Base-by-base conservation (phyloP, 1,284 basidiomycete genomes). In the Tilletia walkeri region DNA sequence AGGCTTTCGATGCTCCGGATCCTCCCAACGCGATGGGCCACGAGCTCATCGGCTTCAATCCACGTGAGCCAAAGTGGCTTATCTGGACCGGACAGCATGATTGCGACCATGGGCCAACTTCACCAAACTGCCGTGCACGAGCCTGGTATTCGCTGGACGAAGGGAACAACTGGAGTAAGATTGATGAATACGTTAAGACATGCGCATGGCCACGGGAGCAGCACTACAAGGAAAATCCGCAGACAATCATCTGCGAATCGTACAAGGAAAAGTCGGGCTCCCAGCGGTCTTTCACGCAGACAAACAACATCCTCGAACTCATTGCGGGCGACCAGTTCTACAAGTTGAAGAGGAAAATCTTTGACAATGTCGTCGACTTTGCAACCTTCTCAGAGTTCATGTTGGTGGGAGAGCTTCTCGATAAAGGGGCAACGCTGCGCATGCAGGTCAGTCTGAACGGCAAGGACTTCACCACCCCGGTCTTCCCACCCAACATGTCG, bases 301-400 rank as follows among this genome's bases (percentile, higher is more conserved):
- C 85, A 18, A 86, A 87, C 24, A 93, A 93, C 79, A 88, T 90
- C 3, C 80, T 98, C 66, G 88, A 95, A 83, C 86, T 98, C 66
- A 88, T 96, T 45, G 88, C 89, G 6, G 95, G 96, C 0, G 84
- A 87, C 14, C 87, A 90, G 69, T 96, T 90, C 85, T 98, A 90
- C 84, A 79, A 78, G 61, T 88, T 88, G 74, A 91, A 89, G 86
- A 89, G 86, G 73, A 68, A 63, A 79, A 84, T 98, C 38, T 98
- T 99, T 80, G 88, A 92, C 66, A 87, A 90, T 54, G 89, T 98
- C 68, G 92, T 95, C 74, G 95, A 95, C 2, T 97, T 95, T 85
- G 91, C 96, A 0, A 95, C 94, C 82, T 99, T 99, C 85, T 93
- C 93, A 3, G 92, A 98, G 86, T 99, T 91, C 83, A 87, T 98